Conservation (phyloP, 2,329 filamentous ascomycete genomes). For the Calonectria pauciramosa region DNA sequence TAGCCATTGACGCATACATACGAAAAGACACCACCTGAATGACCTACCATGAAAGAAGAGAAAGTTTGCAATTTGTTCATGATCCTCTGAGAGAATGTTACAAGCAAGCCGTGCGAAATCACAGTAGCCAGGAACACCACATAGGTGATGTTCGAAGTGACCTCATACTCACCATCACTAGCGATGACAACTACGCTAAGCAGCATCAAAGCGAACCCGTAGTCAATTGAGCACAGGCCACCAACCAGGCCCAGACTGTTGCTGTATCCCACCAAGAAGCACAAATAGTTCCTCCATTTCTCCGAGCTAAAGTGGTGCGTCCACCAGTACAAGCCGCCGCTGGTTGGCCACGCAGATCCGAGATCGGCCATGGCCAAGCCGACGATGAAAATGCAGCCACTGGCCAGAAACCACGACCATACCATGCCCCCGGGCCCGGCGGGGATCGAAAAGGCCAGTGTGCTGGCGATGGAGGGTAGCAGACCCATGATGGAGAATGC, state of each 20-base stretch:
- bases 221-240: neutral
- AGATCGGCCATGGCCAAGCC: conserved; percentile 1
- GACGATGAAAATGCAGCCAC: conserved; percentile 6
- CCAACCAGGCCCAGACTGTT: neutral
- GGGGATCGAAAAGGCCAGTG: conserved; percentile 1
- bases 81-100: neutral
- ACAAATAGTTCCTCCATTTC: conserved; percentile 7
- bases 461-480: neutral
- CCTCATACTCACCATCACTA: neutral
- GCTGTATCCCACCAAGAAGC: conserved; percentile 3
- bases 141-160: conserved; percentile 1
- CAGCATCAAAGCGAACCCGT: conserved; percentile 1
- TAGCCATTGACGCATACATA: neutral
- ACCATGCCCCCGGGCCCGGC: conserved; percentile 2
- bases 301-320: conserved; percentile 7
- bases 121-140: neutral
- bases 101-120: neutral
- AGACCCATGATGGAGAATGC: conserved; percentile 3
- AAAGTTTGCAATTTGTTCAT: conserved; percentile 4
- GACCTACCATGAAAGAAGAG: neutral
- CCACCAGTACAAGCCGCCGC: conserved; percentile 3
- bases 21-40: neutral
- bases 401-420: conserved; percentile 3
- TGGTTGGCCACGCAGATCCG: neutral
- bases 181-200: conserved; percentile 5